Conservation (phyloP, 306 rosid species). For the Fagus crenata region DNA sequence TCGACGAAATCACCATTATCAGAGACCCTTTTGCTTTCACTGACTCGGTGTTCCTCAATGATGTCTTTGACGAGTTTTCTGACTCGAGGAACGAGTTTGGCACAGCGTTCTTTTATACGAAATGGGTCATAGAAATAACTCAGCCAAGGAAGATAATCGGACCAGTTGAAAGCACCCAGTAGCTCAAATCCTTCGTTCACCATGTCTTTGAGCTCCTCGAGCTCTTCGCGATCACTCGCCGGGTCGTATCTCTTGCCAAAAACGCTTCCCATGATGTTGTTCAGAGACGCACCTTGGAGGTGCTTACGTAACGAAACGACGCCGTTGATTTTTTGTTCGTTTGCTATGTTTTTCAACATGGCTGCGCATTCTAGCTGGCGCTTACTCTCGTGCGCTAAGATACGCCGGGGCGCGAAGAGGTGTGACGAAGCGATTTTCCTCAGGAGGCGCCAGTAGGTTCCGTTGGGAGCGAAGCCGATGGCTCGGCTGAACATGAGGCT, state of each 20-base stretch:
- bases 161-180: constrained; percentile 55
- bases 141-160: constrained; percentile 53
- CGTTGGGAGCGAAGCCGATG: constrained; percentile 64
- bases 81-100: constrained; percentile 49
- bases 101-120: constrained; percentile 40
- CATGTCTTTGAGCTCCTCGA: constrained; percentile 37
- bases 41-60: constrained; percentile 45
- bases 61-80: constrained; percentile 34
- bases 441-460: constrained; percentile 51
- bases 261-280: constrained; percentile 52
- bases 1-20: constrained; percentile 55
- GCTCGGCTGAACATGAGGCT: constrained; percentile 54
- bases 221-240: neutral
- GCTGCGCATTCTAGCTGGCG: constrained; percentile 46
- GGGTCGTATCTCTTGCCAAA: constrained; percentile 45
- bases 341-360: constrained; percentile 34
- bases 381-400: constrained; percentile 39
- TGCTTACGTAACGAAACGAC: constrained; percentile 27
- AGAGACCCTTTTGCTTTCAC: neutral
- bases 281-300: constrained; percentile 44
- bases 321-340: constrained; percentile 20
- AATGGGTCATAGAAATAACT: constrained; percentile 41
- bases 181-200: constrained; percentile 61
- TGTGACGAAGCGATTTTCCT: constrained; percentile 53
- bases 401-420: constrained; percentile 49